Conservation (phyloP, 164 flowering plant species). For the Kingdonia uniflora region DNA sequence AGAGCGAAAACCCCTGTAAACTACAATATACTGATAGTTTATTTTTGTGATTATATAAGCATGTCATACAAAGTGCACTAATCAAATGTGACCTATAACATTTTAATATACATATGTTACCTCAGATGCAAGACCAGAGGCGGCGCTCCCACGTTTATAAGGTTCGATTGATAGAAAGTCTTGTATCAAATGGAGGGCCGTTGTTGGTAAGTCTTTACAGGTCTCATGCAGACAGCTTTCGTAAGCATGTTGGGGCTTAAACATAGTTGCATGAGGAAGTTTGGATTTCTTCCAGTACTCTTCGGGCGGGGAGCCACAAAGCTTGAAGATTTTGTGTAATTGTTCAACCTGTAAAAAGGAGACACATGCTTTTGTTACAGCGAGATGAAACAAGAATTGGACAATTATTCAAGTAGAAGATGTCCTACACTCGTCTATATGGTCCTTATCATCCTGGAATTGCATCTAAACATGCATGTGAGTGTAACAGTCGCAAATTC, state of each 20-base stretch:
- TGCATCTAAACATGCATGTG: too few relatives aligned
- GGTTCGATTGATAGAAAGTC: slow-evolving; percentile 70
- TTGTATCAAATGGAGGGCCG: slow-evolving; percentile 50
- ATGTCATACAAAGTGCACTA: neutral
- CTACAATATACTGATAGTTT: too few relatives aligned
- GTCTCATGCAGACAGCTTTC: slow-evolving; percentile 59
- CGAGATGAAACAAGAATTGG: neutral
- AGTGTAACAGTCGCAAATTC: too few relatives aligned
- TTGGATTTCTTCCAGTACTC: slow-evolving; percentile 71
- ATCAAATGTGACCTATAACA: neutral
- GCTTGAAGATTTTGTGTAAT: slow-evolving; percentile 87
- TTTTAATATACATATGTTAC: slow-evolving; percentile 20
- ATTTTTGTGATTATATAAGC: neutral
- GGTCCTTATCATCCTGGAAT: too few relatives aligned
- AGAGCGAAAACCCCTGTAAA: neutral
- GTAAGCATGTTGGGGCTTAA: slow-evolving; percentile 72
- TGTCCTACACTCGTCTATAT: neutral
- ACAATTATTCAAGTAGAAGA: neutral
- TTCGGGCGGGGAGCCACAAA: slow-evolving; percentile 87
- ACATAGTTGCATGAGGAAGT: slow-evolving; percentile 78
- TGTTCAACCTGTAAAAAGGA: slow-evolving; percentile 68
- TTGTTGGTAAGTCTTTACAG: slow-evolving; percentile 42
- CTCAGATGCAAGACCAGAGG: slow-evolving; percentile 65
- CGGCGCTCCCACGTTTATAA: slow-evolving; percentile 64
- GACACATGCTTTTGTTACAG: neutral